These are phyloP conservation scores for Amanita pallidorosea DNA, from an alignment of 768 basidiomycete genomes.

Conservation along the genomic window DNA sequence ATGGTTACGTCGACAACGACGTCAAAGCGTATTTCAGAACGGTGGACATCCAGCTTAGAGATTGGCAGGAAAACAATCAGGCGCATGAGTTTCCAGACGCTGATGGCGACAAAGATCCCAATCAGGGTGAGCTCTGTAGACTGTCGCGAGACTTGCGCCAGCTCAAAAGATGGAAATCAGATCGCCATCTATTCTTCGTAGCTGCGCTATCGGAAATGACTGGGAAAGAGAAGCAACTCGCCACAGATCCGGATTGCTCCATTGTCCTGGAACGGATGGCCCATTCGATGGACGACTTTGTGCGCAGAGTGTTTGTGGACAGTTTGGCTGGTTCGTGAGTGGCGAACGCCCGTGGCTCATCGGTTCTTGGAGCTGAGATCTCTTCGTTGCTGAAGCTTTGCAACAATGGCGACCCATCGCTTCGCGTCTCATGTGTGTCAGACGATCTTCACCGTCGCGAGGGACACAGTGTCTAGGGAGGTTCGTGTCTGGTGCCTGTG, in stretches of 20 bases:
- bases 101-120: constrained; percentile 33
- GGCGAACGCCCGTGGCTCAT: neutral
- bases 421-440: too few species aligned
- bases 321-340: constrained; percentile 83
- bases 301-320: constrained; percentile 84
- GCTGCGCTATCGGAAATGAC: constrained; percentile 80
- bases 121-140: constrained; percentile 43
- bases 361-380: too few species aligned
- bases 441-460: too few species aligned
- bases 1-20: constrained; percentile 83
- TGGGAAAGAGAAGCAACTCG: constrained; percentile 80
- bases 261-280: constrained; percentile 69
- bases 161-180: constrained; percentile 24
- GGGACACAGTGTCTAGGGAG: too few species aligned
- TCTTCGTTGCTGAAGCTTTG: too few species aligned
- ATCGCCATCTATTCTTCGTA: constrained; percentile 65
- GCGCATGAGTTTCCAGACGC: constrained; percentile 22
- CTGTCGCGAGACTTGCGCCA: neutral
- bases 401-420: too few species aligned
- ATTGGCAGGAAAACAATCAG: constrained; percentile 64
- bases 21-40: constrained; percentile 89
- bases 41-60: constrained; percentile 77
- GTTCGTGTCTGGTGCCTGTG: too few species aligned
- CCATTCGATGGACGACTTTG: constrained; percentile 94
- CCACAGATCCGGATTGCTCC: constrained; percentile 92